Evolutionary conservation across 495 filamentous ascomycete genomes (phyloP), one percentile per base, ranked within the genome.

Genomic region (Penicillium cinerascens): DNA sequence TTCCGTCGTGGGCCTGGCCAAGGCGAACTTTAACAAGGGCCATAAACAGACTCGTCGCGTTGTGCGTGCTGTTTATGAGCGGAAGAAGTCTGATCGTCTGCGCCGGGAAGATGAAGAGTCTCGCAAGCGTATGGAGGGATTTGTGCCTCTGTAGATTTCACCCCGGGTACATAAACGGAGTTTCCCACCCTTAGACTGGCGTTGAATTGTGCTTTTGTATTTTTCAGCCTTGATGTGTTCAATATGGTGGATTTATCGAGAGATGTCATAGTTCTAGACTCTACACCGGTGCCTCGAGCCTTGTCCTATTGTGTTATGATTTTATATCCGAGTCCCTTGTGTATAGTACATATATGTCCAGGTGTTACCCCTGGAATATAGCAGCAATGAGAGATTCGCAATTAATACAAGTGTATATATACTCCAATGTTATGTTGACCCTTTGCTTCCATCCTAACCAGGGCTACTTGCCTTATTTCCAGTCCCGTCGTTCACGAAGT

Each of bases 41-140:
- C 76, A 80, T 48, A 86, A 87, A 38, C 83, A 85, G 69, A 85
- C 89, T 20, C 84, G 82, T 51, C 78, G 83, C 20, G 86, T 86
- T 20, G 85, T 97, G n/a, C 74, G 87, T 43, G 93, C 91, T 15
- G 91, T 98, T 1, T 98, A 95, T 68, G 89, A 96, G 76, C 76
- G 93, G 52, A 96, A 95, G 76, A 92, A 84, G 70, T 80, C 74
- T 59, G 64, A 78, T 65, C 77, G 92, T 42, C 54, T 87, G 54
- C 74, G 82, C 57, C 70, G 71, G 42, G 84, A 91, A 66, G 54
- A 58, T 22, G 72, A 78, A 54, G 75, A 78, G 47, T 59, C 59
- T 23, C 63, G 54, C 65, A 78, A 64, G 68, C 59, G 70, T 21
- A 60, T 70, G 58, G 72, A 72, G 42, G 67, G 70, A 25, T 69